Evolutionary conservation across 2,329 filamentous ascomycete species (phyloP).

Genomic region (Sclerotinia glacialis): DNA sequence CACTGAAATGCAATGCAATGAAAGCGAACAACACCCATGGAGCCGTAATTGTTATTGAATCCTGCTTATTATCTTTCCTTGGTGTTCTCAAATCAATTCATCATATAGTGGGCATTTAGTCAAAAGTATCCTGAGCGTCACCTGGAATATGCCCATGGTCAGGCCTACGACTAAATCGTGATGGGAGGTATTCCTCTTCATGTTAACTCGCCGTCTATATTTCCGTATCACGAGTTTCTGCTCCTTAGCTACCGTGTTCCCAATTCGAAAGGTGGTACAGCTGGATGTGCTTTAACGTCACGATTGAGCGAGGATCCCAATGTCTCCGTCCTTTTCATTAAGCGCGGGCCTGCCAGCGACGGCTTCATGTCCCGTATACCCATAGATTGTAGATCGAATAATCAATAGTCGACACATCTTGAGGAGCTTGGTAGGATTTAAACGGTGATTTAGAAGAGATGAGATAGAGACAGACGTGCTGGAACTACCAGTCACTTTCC

Average conservation of each 20-base stretch:
- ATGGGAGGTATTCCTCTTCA: not conserved
- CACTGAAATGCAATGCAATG: no score
- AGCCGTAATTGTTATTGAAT: no score
- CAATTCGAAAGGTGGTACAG: constrained; percentile 40
- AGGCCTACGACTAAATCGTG: not conserved
- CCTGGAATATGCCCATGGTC: not conserved
- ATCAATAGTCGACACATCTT: no score
- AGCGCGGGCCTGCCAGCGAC: constrained; percentile 38
- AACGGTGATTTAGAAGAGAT: not conserved
- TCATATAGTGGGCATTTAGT: not conserved
- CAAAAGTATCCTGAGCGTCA: not conserved
- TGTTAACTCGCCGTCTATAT: not conserved
- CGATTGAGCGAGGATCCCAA: constrained; percentile 42
- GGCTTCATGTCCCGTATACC: constrained; percentile 7
- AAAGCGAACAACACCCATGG: no score
- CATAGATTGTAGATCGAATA: no score
- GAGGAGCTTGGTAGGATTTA: no score
- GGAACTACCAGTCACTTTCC: not conserved
- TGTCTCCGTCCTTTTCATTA: constrained; percentile 42
- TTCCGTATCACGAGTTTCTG: no score
- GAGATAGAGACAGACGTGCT: not conserved
- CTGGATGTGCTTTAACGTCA: constrained; percentile 43
- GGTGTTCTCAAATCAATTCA: not conserved
- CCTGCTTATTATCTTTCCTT: not conserved
- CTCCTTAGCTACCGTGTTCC: not conserved